A percentile compares a stretch with the other conserved stretches of the same genome.
phyloP scores from a whole-genome alignment of 805 yeast genomes.

The Metschnikowia aberdeeniae region DNA sequence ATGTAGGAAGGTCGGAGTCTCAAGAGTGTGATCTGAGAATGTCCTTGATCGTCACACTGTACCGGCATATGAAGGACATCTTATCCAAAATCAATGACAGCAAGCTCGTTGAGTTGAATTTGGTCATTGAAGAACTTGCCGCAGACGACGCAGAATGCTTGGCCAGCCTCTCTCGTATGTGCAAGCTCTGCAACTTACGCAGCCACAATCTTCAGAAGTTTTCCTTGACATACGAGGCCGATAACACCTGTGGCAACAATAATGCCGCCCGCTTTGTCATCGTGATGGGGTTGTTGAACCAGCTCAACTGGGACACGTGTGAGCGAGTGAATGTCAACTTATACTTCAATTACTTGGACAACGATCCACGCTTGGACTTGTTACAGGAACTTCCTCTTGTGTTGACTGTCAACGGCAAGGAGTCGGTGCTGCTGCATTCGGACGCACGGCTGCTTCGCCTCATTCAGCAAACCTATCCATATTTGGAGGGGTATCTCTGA shows the following conservation, averaged over 20 bases:
- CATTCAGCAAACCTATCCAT: constrained; percentile 11
- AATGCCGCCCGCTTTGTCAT: constrained; percentile 14
- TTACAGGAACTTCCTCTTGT: constrained; percentile 14
- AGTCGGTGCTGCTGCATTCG: not conserved
- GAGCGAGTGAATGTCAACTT: constrained; percentile 7
- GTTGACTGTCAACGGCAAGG: constrained; percentile 8
- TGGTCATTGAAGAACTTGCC: constrained; percentile 8
- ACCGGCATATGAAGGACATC: constrained; percentile 2
- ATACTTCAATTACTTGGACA: constrained; percentile 10
- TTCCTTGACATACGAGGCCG: constrained; percentile 13
- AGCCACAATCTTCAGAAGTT: constrained; percentile 5
- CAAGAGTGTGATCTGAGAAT: not conserved
- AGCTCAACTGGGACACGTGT: constrained; percentile 14
- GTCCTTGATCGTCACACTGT: constrained; percentile 4
- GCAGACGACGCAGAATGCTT: constrained; percentile 5
- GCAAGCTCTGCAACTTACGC: constrained; percentile 6
- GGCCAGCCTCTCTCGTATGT: constrained; percentile 7
- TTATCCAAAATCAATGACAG: constrained; percentile 3
- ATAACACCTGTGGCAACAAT: constrained; percentile 7
- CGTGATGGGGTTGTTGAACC: constrained; percentile 10
- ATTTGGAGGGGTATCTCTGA: constrained; percentile 10
- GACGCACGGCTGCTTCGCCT: constrained; percentile 6
- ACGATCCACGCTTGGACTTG: constrained; percentile 12
- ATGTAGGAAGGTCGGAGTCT: constrained; percentile 3
- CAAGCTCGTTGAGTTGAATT: constrained; percentile 10